Evolutionary conservation across 2,329 filamentous ascomycete genomes (phyloP).

Genomic region (Arachnomyces sp.): DNA sequence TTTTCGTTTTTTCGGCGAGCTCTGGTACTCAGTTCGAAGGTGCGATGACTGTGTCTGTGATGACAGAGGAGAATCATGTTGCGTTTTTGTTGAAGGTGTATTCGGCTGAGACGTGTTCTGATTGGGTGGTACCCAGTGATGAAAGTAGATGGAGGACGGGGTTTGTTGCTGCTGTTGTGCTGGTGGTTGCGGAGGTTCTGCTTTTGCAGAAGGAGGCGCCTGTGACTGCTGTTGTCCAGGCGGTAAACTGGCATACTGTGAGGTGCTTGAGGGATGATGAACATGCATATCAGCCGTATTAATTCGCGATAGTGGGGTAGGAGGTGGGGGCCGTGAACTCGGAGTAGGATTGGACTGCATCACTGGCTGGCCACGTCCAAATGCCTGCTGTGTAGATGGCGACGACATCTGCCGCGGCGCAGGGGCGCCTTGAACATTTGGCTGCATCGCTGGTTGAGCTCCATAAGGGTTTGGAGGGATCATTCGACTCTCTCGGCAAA

Average conservation of each 20-base stretch:
- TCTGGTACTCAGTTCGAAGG: constrained; percentile 55
- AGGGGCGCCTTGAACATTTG: constrained; percentile 11
- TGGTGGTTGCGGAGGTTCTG: constrained; percentile 34
- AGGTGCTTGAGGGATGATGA: constrained; percentile 24
- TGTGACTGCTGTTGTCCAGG: constrained; percentile 16
- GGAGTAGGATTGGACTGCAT: constrained; percentile 11
- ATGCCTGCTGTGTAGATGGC: constrained; percentile 17
- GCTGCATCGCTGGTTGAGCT: constrained; percentile 15
- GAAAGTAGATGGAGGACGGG: constrained; percentile 76
- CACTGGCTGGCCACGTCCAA: constrained; percentile 20
- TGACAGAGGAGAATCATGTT: constrained; percentile 41
- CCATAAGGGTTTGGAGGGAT: constrained; percentile 30
- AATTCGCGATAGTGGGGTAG: constrained; percentile 19
- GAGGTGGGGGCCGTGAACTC: constrained; percentile 14
- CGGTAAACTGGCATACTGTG: constrained; percentile 11
- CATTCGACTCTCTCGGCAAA: constrained; percentile 23
- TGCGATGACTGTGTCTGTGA: constrained; percentile 38
- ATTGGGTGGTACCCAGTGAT: constrained; percentile 82
- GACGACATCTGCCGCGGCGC: constrained; percentile 16
- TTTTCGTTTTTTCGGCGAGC: constrained; percentile 81
- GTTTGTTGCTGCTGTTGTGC: constrained; percentile 48
- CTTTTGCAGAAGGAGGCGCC: constrained; percentile 25
- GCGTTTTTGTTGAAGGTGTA: constrained; percentile 66
- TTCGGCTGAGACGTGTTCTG: constrained; percentile 53
- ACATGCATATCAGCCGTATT: constrained; percentile 38